Conservation (phyloP, 2,329 filamentous ascomycete species). For the Phialophora expanda region DNA sequence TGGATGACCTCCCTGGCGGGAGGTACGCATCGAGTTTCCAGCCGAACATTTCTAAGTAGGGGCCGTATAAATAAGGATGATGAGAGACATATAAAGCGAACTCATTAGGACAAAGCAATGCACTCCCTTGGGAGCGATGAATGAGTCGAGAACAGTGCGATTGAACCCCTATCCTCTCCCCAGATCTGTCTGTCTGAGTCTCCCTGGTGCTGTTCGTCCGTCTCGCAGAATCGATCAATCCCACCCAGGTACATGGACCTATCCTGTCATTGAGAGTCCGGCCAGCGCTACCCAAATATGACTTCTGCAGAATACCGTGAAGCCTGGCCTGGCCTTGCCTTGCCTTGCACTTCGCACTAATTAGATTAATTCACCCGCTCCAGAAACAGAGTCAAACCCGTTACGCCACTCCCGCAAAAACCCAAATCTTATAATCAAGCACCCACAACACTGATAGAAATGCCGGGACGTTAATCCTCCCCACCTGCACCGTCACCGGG, state of each 20-base stretch:
- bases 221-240: neutral
- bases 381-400: neutral
- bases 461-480: neutral
- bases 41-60: neutral
- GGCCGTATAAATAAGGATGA: no score
- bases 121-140: no score
- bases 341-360: neutral
- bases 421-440: neutral
- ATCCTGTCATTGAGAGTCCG: neutral
- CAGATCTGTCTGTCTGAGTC: neutral
- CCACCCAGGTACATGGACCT: neutral
- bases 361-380: neutral
- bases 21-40: neutral
- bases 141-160: neutral
- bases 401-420: neutral
- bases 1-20: neutral
- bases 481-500: neutral
- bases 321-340: no score
- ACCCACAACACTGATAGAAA: neutral
- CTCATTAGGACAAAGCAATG: no score
- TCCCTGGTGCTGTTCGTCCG: neutral
- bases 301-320: neutral
- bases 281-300: neutral
- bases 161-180: neutral
- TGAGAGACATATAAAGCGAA: no score